Conservation (phyloP, 2,329 filamentous ascomycete species). For the Colletotrichum somersetense region DNA sequence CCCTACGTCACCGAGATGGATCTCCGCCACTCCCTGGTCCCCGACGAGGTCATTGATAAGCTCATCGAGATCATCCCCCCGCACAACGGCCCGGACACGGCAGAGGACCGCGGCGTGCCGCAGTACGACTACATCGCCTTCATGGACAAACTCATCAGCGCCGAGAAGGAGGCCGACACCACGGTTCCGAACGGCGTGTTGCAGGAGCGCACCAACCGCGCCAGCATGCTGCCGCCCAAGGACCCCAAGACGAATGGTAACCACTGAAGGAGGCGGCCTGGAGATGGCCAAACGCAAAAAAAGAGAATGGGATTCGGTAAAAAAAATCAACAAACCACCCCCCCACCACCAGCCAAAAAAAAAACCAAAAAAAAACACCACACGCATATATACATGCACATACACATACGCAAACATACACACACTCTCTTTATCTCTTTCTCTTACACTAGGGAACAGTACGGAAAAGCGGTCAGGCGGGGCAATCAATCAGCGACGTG, state of each 20-base stretch:
- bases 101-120: conserved; percentile 83
- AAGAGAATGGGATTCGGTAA: not conserved
- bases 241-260: conserved; percentile 52
- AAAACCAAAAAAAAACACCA: not conserved
- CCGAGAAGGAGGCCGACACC: conserved; percentile 49
- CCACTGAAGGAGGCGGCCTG: conserved; percentile 36
- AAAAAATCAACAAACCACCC: not conserved
- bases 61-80: conserved; percentile 87
- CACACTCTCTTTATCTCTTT: not conserved
- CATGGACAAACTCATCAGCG: conserved; percentile 86
- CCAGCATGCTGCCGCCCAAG: conserved; percentile 51
- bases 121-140: conserved; percentile 98
- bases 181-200: conserved; percentile 49
- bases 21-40: conserved; percentile 91
- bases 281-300: not conserved
- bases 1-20: conserved; percentile 99
- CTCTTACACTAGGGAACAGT: not conserved
- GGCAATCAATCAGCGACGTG: conserved; percentile 4
- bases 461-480: not conserved
- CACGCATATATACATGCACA: conserved; percentile 9
- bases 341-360: too few relatives aligned
- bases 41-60: conserved; percentile 96
- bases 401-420: conserved; percentile 6
- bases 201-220: conserved; percentile 52
- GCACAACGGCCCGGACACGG: conserved; percentile 87